These are phyloP conservation scores for Solanum acaule DNA, from an alignment of 257 asterid species.

Conservation along the genomic window DNA sequence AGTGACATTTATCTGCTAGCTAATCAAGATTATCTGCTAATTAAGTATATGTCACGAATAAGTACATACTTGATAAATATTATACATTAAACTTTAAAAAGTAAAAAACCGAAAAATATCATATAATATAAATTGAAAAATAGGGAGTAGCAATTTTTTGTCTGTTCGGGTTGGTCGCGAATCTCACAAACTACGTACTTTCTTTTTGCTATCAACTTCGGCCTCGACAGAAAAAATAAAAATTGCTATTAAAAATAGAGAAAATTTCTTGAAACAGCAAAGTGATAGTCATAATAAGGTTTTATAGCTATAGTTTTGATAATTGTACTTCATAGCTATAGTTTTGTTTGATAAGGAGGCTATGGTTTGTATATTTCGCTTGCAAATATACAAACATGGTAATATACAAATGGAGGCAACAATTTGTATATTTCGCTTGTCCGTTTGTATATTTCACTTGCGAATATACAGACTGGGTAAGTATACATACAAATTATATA, in stretches of 20 bases:
- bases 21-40: not conserved
- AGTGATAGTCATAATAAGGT: not conserved
- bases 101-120: not conserved
- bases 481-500: not conserved
- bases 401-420: not conserved
- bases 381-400: no score
- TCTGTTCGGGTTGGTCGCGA: not conserved
- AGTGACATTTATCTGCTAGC: not conserved
- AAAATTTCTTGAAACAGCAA: no score
- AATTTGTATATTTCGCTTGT: no score
- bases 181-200: not conserved
- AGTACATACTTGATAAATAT: not conserved
- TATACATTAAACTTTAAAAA: not conserved
- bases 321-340: no score
- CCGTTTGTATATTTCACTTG: no score
- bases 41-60: not conserved
- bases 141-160: not conserved
- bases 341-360: not conserved
- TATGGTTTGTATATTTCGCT: no score
- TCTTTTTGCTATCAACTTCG: not conserved
- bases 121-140: not conserved
- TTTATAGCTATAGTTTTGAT: no score
- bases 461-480: not conserved
- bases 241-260: no score
- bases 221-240: not conserved